A percentile compares a stretch with the other conserved stretches of the same genome.
Conservation (phyloP, 805 yeast genomes). For the Yarrowia porcina region DNA sequence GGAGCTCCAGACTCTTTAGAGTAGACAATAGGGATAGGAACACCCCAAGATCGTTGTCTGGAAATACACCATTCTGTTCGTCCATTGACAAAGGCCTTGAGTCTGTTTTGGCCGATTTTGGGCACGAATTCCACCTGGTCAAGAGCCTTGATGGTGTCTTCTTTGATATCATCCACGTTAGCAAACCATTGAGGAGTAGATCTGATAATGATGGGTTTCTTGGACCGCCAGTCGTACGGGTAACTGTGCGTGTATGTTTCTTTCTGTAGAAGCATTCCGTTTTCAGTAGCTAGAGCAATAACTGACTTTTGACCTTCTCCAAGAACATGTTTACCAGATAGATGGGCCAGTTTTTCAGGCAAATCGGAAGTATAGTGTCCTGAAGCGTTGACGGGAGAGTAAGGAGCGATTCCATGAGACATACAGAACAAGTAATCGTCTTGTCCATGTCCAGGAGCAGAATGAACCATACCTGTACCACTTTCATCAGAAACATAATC, state of each 20-base stretch:
- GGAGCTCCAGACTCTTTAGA: slow-evolving; percentile 59
- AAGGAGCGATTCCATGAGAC: slow-evolving; percentile 52
- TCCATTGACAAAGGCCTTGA: slow-evolving; percentile 65
- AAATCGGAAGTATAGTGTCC: slow-evolving; percentile 64
- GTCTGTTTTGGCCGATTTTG: slow-evolving; percentile 63
- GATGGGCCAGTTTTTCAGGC: slow-evolving; percentile 41
- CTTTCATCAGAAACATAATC: slow-evolving; percentile 73
- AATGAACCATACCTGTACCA: slow-evolving; percentile 95
- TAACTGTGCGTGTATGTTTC: slow-evolving; percentile 70
- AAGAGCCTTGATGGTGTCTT: slow-evolving; percentile 56
- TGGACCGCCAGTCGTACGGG: slow-evolving; percentile 97
- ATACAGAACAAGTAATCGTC: slow-evolving; percentile 82
- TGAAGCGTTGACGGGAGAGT: slow-evolving; percentile 72
- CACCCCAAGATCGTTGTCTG: slow-evolving; percentile 96
- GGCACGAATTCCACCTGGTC: slow-evolving; percentile 70
- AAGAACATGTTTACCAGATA: slow-evolving; percentile 60
- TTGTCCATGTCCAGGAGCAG: slow-evolving; percentile 97
- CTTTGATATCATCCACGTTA: slow-evolving; percentile 71
- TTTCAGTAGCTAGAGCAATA: slow-evolving; percentile 49
- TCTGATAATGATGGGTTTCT: slow-evolving; percentile 89
- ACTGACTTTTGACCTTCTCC: slow-evolving; percentile 53
- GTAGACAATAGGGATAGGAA: slow-evolving; percentile 88
- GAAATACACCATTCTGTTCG: slow-evolving; percentile 98
- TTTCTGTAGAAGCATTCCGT: slow-evolving; percentile 33
- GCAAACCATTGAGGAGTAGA: slow-evolving; percentile 98